Percentiles rank a stretch among this genome's conserved stretches.
These are phyloP conservation scores for sorghum (Sorghum bicolor) DNA, from an alignment of 176 grass and related monocot genomes.

Conservation along the genomic window Sorghum_bicolor_NCBIv3 NC_012872.2:10269001-10269500, in stretches of 20 bases:
- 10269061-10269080: not conserved
- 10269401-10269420: not conserved
- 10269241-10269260: not conserved
- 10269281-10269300: not conserved
- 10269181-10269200: not conserved
- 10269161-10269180: slow-evolving; percentile 20
- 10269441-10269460: not conserved
- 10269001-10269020: not conserved
- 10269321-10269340: not conserved
- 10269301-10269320: not conserved
- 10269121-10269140: not conserved
- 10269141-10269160: slow-evolving; percentile 3
- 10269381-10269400: not conserved
- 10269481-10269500: not conserved
- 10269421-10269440: not conserved
- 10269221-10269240: not conserved
- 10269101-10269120: not conserved
- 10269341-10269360: not conserved
- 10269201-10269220: not conserved
- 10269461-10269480: not conserved
- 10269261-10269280: not conserved
- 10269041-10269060: not conserved
- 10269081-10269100: too few species aligned
- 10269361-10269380: not conserved
- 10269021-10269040: not conserved